Evolutionary conservation across 202 grass and related monocot genomes (phyloP), one percentile per base, ranked within the genome.

Genomic region (Musa balbisiana): DNA sequence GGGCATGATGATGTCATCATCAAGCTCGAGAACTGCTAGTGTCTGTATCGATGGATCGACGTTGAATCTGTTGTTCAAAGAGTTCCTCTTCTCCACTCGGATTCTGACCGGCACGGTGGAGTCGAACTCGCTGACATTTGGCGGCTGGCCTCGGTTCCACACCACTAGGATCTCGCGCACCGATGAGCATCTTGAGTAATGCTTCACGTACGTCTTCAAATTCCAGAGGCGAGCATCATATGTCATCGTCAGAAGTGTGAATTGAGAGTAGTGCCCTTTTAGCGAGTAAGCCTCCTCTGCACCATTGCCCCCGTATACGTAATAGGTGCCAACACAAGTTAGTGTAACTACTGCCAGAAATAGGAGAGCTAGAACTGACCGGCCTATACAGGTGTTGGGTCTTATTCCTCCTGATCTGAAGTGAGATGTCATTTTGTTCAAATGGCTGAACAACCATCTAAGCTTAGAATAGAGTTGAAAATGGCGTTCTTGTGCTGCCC

Each of bases 1-100:
- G 73, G 87, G 55, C 91, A 98, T 93, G 81, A 92, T 94, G 80
- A 98, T 98, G 78, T 98, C 95, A 86, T 98, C 95, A 85, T 98
- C 95, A 24, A 98, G 89, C 77, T 94, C 91, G 67, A 98, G 82
- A 81, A 98, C 87, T 78, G 85, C 91, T 64, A 72, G 75, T 50
- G 89, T 98, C 72, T 82, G 90, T 89, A 98, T 94, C 72, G 87
- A 76, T 53, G 49, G 71, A 58, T 98, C 94, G 78, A 89, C 78
- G 50, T 94, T 94, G 72, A 98, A 98, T 85, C 95, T 92, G 80
- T 94, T 98, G 62, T 94, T 98, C 77, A 98, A 80, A 67, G 87
- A 85, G 65, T 94, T 98, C 60, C 56, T 80, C 53, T 86, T 76
- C 84, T 94, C 94, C 74, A 92, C 83, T 87, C 91, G 89, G 62